Conservation (phyloP, 2,329 filamentous ascomycete species). For the Knufia fluminis region DNA sequence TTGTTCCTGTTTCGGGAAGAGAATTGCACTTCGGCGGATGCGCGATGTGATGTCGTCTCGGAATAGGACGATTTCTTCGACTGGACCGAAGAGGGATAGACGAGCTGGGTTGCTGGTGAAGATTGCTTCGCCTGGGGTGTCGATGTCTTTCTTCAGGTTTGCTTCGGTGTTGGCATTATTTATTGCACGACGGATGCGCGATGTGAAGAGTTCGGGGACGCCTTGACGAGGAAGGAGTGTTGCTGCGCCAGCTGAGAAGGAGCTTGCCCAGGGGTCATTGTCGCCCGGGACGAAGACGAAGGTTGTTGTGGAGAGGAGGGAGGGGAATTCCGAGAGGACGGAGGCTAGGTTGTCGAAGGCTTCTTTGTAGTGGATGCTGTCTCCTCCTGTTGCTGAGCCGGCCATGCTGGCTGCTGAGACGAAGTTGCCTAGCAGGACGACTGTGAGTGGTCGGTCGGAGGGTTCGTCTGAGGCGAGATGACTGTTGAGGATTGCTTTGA, state of each 20-base stretch:
- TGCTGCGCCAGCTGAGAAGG: conserved; percentile 51
- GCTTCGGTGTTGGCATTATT: conserved; percentile 65
- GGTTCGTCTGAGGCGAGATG: conserved; percentile 53
- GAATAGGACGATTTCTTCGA: conserved; percentile 78
- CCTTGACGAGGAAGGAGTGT: conserved; percentile 40
- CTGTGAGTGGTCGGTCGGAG: conserved; percentile 61
- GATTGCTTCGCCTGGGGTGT: conserved; percentile 60
- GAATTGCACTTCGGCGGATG: conserved; percentile 65
- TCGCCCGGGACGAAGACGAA: conserved; percentile 94
- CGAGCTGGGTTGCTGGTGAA: conserved; percentile 86
- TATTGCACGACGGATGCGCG: conserved; percentile 71
- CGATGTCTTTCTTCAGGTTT: conserved; percentile 41
- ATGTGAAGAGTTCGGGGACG: conserved; percentile 85
- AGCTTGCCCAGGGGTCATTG: conserved; percentile 92
- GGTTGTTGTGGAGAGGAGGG: conserved; percentile 65
- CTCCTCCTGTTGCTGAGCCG: conserved; percentile 57
- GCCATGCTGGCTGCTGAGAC: conserved; percentile 48
- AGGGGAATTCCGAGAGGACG: conserved; percentile 72
- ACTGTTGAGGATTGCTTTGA: conserved; percentile 65
- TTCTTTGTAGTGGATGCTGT: conserved; percentile 94
- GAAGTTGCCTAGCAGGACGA: conserved; percentile 83
- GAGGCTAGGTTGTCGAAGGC: conserved; percentile 69
- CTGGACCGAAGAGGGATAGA: conserved; percentile 74
- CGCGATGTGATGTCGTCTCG: conserved; percentile 77
- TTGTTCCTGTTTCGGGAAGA: conserved; percentile 44